Percentiles rank a stretch among this genome's conserved stretches.
phyloP scores from a whole-genome alignment of 1,284 basidiomycete genomes.

The Gomphus bonarii region DNA sequence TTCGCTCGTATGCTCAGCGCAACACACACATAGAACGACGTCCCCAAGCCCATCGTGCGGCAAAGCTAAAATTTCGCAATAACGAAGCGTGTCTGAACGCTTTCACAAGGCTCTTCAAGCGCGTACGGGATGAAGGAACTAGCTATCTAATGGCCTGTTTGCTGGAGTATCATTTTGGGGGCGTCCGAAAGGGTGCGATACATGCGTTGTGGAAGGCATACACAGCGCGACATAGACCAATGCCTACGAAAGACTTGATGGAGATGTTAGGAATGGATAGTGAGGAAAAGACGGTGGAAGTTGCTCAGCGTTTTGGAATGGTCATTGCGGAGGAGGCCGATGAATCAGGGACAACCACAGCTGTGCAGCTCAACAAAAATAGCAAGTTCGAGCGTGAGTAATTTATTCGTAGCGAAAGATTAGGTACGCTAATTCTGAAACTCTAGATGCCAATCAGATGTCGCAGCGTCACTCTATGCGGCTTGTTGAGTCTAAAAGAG shows the following conservation, averaged over 20 bases:
- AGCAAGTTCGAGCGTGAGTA: constrained; percentile 9
- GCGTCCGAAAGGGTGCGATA: constrained; percentile 6
- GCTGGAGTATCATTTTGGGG: constrained; percentile 57
- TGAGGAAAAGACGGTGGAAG: constrained; percentile 18
- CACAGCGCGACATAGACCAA: constrained; percentile 1
- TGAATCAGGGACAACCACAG: background rate
- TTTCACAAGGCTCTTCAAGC: constrained; percentile 9
- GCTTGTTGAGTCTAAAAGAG: constrained; percentile 56
- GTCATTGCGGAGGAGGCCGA: background rate
- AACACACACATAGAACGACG: constrained; percentile 44
- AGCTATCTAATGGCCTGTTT: constrained; percentile 70
- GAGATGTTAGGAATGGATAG: constrained; percentile 55
- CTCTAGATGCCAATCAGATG: constrained; percentile 1
- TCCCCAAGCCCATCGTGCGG: constrained; percentile 29
- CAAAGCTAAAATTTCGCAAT: constrained; percentile 6
- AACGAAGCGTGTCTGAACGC: constrained; percentile 29
- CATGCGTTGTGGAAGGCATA: constrained; percentile 12
- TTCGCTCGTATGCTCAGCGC: constrained; percentile 74
- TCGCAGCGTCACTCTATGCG: constrained; percentile 5
- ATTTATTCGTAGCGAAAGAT: background rate
- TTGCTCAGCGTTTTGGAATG: background rate
- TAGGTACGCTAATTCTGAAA: background rate
- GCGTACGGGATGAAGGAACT: constrained; percentile 27
- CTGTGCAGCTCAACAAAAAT: constrained; percentile 1
- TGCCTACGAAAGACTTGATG: constrained; percentile 2